Percentiles rank a stretch among this genome's conserved stretches.
phyloP scores from a whole-genome alignment of 495 filamentous ascomycete species.

The Umbilicaria muhlenbergii region DNA sequence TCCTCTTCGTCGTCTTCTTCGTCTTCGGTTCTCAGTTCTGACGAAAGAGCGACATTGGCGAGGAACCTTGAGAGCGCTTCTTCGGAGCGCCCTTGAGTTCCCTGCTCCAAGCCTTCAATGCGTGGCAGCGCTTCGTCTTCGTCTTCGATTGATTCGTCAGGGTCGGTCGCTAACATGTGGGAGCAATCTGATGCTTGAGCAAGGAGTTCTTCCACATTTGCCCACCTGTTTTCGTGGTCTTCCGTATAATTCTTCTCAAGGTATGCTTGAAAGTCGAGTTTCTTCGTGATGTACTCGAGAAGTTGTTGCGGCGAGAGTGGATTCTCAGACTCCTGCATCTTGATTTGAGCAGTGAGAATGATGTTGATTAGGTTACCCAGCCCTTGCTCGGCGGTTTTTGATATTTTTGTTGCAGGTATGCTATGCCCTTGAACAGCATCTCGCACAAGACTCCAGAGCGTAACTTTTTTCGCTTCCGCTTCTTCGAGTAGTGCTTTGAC shows the following conservation, averaged over 20 bases:
- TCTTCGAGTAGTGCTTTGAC: conserved; percentile 56
- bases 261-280: conserved; percentile 56
- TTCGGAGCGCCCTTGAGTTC: conserved; percentile 35
- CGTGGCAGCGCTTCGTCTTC: conserved; percentile 58
- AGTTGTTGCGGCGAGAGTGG: conserved; percentile 48
- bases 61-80: conserved; percentile 68
- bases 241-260: conserved; percentile 52
- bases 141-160: conserved; percentile 23
- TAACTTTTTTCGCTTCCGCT: conserved; percentile 44
- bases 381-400: conserved; percentile 48
- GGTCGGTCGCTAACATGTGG: conserved; percentile 15
- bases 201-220: conserved; percentile 80
- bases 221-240: conserved; percentile 75
- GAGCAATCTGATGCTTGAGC: conserved; percentile 59
- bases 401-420: conserved; percentile 49
- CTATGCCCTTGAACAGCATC: conserved; percentile 55
- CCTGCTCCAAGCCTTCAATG: conserved; percentile 61
- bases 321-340: conserved; percentile 33
- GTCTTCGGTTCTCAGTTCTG: conserved; percentile 51
- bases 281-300: conserved; percentile 57
- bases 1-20: conserved; percentile 28
- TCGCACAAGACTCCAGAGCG: conserved; percentile 60
- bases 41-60: conserved; percentile 75
- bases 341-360: conserved; percentile 43
- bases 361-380: conserved; percentile 44